Conservation (phyloP, 169 alveolate species). For the Plasmodium knowlesi region DNA sequence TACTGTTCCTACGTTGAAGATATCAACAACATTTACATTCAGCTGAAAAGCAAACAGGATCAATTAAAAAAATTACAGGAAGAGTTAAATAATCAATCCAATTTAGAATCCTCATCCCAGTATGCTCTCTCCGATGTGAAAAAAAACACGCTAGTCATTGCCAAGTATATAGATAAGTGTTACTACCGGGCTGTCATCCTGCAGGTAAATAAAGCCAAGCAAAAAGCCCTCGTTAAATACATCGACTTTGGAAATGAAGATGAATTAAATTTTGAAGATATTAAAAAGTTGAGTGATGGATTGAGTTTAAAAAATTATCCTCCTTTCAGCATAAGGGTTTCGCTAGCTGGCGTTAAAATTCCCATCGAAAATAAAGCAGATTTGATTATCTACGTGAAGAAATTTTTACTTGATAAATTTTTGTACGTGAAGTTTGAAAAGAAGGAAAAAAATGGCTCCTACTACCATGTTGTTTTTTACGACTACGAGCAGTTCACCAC, state of each 20-base stretch:
- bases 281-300: constrained; percentile 33
- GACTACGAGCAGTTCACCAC: constrained; percentile 70
- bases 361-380: constrained; percentile 65
- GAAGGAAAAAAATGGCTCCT: constrained; percentile 1
- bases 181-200: constrained; percentile 55
- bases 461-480: constrained; percentile 53
- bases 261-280: constrained; percentile 44
- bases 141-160: constrained; percentile 64
- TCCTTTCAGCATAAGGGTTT: constrained; percentile 26
- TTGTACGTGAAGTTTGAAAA: constrained; percentile 69
- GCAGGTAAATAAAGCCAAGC: constrained; percentile 51
- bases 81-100: constrained; percentile 25
- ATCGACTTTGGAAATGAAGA: constrained; percentile 74
- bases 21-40: constrained; percentile 51
- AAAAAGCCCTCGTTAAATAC: constrained; percentile 50
- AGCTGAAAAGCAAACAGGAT: constrained; percentile 62
- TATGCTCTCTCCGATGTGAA: constrained; percentile 4
- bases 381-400: constrained; percentile 29
- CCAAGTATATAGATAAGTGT: constrained; percentile 57
- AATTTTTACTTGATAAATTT: constrained; percentile 58
- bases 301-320: constrained; percentile 40
- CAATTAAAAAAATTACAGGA: constrained; percentile 49
- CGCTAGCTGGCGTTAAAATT: constrained; percentile 61
- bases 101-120: constrained; percentile 6
- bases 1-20: constrained; percentile 70